Percentiles rank a stretch among this genome's conserved stretches.
Conservation (phyloP, 1,284 basidiomycete species). For the Meira nashicola region DNA sequence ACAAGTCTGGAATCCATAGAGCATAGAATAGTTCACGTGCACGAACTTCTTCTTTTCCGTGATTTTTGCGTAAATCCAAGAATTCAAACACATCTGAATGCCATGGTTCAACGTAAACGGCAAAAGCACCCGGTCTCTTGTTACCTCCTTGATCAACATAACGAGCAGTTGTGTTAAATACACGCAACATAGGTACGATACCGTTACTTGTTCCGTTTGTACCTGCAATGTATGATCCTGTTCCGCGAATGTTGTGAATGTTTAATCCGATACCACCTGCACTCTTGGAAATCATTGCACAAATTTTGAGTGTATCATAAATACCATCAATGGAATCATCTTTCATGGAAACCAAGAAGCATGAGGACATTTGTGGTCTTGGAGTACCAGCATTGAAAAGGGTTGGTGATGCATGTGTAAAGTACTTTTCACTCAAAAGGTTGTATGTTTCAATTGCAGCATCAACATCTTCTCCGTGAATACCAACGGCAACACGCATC, state of each 20-base stretch:
- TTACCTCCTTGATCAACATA: constrained; percentile 99
- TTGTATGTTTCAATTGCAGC: constrained; percentile 75
- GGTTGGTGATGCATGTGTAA: constrained; percentile 96
- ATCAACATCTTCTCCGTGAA: constrained; percentile 86
- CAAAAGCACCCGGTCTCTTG: constrained; percentile 97
- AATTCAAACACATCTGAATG: constrained; percentile 97
- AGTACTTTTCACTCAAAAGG: constrained; percentile 80
- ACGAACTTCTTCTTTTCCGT: constrained; percentile 96
- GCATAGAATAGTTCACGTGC: constrained; percentile 98
- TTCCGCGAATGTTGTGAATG: constrained; percentile 95
- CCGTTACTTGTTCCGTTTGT: constrained; percentile 98
- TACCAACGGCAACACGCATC: constrained; percentile 98
- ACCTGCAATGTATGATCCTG: constrained; percentile 79
- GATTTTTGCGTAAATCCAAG: constrained; percentile 96
- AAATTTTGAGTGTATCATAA: constrained; percentile 96
- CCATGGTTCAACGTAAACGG: constrained; percentile 96
- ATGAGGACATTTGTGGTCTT: constrained; percentile 88
- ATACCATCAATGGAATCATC: constrained; percentile 99
- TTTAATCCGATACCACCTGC: constrained; percentile 95
- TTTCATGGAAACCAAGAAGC: constrained; percentile 97
- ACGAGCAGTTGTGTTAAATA: constrained; percentile 95
- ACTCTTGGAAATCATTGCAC: constrained; percentile 99
- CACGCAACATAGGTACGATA: constrained; percentile 98
- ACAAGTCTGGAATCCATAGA: constrained; percentile 95
- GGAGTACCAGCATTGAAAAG: constrained; percentile 99